phyloP scores from a whole-genome alignment of 2,329 filamentous ascomycete species.

The Colletotrichum chrysophilum region DNA sequence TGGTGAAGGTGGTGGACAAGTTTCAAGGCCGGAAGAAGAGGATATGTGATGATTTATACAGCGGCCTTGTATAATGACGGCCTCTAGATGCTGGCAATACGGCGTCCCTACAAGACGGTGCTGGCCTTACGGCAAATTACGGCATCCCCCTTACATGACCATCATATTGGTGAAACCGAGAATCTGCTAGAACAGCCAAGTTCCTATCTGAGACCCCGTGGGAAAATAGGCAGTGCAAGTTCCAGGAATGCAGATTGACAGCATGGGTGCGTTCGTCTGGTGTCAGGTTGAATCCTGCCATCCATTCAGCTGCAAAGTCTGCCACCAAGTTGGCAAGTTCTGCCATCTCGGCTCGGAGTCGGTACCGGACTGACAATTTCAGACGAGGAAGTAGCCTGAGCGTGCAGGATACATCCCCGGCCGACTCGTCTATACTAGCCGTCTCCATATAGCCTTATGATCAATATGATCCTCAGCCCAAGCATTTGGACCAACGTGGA shows the following conservation, averaged over 20 bases:
- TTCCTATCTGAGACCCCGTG: not conserved
- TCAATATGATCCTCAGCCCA: not conserved
- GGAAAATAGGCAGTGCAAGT: not conserved
- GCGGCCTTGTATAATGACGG: not conserved
- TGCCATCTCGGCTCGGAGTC: not conserved
- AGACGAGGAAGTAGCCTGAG: not conserved
- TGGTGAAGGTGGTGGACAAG: not conserved
- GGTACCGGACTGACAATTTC: not conserved
- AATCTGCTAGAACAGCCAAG: not conserved
- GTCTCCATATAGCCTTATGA: not conserved
- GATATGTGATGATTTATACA: not conserved
- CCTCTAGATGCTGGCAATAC: not conserved
- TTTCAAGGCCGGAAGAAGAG: not conserved
- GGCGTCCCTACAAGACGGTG: not conserved
- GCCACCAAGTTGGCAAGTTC: not conserved
- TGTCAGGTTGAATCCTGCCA: constrained; percentile 4
- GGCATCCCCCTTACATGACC: not conserved
- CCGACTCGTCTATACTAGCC: not conserved
- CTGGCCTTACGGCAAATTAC: not conserved
- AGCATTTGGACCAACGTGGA: not conserved
- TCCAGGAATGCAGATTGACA: not conserved
- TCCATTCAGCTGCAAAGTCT: not conserved
- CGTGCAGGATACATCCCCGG: not conserved
- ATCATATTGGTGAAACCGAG: not conserved
- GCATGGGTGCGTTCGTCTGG: constrained; percentile 10